Evolutionary conservation across 768 basidiomycete genomes (phyloP).

Genomic region (Crassisporium funariophilum): DNA sequence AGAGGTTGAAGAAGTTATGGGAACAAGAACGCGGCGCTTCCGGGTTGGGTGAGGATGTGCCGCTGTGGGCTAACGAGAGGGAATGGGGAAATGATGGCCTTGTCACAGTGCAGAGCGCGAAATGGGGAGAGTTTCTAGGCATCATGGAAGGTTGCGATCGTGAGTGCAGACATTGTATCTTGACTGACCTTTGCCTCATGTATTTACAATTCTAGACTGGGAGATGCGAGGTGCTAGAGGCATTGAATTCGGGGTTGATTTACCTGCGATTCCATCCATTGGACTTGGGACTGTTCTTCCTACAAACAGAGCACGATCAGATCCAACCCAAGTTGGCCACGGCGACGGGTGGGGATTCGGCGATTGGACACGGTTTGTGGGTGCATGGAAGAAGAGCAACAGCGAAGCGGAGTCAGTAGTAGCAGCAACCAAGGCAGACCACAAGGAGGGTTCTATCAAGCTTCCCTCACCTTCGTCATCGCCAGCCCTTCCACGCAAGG

Average conservation of each 20-base stretch:
- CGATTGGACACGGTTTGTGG: constrained; percentile 67
- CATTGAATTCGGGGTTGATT: constrained; percentile 63
- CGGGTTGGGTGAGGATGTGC: constrained; percentile 18
- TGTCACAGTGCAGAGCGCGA: constrained; percentile 88
- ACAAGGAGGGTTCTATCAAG: constrained; percentile 7
- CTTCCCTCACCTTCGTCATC: neutral
- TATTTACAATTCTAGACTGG: constrained; percentile 60
- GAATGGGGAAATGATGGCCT: constrained; percentile 90
- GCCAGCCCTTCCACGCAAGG: neutral
- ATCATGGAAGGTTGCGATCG: constrained; percentile 87
- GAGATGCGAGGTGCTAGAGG: constrained; percentile 90
- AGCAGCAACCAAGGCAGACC: constrained; percentile 11
- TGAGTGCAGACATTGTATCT: constrained; percentile 33
- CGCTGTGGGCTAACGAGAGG: constrained; percentile 51
- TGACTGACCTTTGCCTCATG: neutral
- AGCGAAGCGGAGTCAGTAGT: constrained; percentile 35
- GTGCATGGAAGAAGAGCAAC: constrained; percentile 56
- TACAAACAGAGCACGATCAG: constrained; percentile 2
- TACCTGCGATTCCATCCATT: constrained; percentile 51
- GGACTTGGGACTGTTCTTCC: constrained; percentile 33
- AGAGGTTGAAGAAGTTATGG: constrained; percentile 41
- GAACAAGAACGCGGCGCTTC: constrained; percentile 30
- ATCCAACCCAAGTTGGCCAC: constrained; percentile 14
- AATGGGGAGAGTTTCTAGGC: constrained; percentile 96
- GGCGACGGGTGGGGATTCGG: constrained; percentile 49